phyloP scores from a whole-genome alignment of 1,139 yeast species.

The Citeromyces hawaiiensis region DNA sequence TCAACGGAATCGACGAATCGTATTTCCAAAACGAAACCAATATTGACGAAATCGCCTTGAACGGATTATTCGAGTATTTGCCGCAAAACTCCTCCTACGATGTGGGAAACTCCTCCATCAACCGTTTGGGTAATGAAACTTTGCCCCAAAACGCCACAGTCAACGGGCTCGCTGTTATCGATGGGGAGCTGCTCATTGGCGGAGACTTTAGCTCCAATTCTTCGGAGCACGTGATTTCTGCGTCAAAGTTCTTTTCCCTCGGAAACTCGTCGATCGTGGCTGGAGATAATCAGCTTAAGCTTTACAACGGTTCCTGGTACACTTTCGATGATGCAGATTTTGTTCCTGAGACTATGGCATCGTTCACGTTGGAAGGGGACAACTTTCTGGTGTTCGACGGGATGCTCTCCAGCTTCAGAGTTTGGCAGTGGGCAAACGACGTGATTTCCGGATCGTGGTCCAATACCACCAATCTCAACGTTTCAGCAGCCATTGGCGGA shows the following conservation, averaged over 20 bases:
- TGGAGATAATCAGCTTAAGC: conserved; percentile 5
- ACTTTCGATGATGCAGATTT: conserved; percentile 24
- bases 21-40: not conserved
- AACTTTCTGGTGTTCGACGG: conserved; percentile 8
- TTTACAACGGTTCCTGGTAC: conserved; percentile 17
- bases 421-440: conserved; percentile 23
- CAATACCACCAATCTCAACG: conserved; percentile 11
- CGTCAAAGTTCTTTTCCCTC: not conserved
- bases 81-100: conserved; percentile 19
- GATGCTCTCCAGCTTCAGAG: not conserved
- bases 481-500: conserved; percentile 22
- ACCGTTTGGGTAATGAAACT: conserved; percentile 36
- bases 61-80: conserved; percentile 70
- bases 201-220: conserved; percentile 37
- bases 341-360: conserved; percentile 20
- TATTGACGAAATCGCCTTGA: conserved; percentile 21
- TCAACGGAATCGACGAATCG: conserved; percentile 4
- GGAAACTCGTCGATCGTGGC: conserved; percentile 6
- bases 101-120: conserved; percentile 60
- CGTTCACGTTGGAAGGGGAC: conserved; percentile 22
- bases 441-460: conserved; percentile 19
- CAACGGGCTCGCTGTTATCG: conserved; percentile 16
- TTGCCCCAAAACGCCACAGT: conserved; percentile 31
- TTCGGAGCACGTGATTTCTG: conserved; percentile 20
- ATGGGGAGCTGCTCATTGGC: conserved; percentile 22